Evolutionary conservation across 768 basidiomycete species (phyloP), one percentile per base, ranked within the genome.

Genomic region (Tephrocybe sp.): DNA sequence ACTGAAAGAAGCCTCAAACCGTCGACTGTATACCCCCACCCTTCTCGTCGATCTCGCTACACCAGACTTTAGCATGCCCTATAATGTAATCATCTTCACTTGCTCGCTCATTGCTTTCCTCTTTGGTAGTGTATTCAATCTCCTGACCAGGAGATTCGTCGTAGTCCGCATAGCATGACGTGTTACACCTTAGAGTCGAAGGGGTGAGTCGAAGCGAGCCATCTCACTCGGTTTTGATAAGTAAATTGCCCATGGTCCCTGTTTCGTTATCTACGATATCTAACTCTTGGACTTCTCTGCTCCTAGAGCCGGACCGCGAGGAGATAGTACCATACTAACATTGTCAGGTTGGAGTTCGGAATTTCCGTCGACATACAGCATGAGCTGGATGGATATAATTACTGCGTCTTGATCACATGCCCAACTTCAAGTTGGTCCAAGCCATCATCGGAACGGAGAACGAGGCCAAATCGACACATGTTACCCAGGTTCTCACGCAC

Each of bases 31-130:
- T 66, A 93, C 91, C 1, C 75, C 82, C 0, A 78, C 85, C 8
- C 75, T 95, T 21, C 81, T 98, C 30, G 82, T 94, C 38, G 92
- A 94, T 65, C 79, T 97, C n/a, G 88, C 95, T n/a, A 93, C 92
- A 29, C 97, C 95, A 0, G 97, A 98, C 66, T 98, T 98, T 65
- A 94, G 91, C 66, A 98, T 98, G 97, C 97, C 97, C 1, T 98
- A 98, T 72, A 99, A 98, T 70, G 95, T 98, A 40, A 97, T 98
- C 68, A 97, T 97, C 61, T 88, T 98, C 74, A 93, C 82, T 50
- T 91, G 88, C 62, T 93, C 92, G 9, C 72, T 97, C 34, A 79
- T 97, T 45, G 93, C 94, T 39, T 82, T 97, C 55, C 83, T 94
- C 47, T 98, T 99, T 67, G 97, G 95, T 49, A 90, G 83, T 59